Evolutionary conservation across 2,329 filamentous ascomycete genomes (phyloP).

Genomic region (Cladophialophora bantiana): DNA sequence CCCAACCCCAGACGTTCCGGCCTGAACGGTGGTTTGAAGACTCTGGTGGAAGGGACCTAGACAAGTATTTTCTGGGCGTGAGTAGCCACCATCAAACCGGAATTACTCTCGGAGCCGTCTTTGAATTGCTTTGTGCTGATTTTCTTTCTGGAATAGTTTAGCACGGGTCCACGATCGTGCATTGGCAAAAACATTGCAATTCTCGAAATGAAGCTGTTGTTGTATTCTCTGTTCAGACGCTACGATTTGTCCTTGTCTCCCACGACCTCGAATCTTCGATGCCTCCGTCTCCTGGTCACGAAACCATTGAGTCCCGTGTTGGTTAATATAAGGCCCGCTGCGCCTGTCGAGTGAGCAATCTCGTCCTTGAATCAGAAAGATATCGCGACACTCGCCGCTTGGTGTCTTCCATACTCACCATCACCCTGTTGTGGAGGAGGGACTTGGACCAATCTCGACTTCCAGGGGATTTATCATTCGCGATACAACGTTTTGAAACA

Average conservation of each 20-base stretch:
- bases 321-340: neutral
- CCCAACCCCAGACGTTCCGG: neutral
- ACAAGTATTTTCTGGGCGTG: neutral
- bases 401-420: too few relatives aligned
- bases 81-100: neutral
- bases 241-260: neutral
- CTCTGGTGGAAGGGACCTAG: neutral
- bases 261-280: neutral
- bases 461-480: too few relatives aligned
- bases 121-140: neutral
- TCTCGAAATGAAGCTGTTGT: neutral
- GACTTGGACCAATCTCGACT: too few relatives aligned
- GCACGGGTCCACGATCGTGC: neutral
- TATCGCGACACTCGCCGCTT: too few relatives aligned
- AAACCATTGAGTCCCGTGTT: neutral
- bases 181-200: neutral
- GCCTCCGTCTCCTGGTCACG: neutral
- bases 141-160: neutral
- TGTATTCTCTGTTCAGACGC: neutral
- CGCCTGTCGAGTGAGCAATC: too few relatives aligned
- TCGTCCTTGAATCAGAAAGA: too few relatives aligned
- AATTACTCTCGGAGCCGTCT: neutral
- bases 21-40: neutral
- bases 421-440: too few relatives aligned
- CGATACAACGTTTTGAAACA: too few relatives aligned